Conservation (phyloP, 306 rosid genomes). For the Erythrophleum fordii region DNA sequence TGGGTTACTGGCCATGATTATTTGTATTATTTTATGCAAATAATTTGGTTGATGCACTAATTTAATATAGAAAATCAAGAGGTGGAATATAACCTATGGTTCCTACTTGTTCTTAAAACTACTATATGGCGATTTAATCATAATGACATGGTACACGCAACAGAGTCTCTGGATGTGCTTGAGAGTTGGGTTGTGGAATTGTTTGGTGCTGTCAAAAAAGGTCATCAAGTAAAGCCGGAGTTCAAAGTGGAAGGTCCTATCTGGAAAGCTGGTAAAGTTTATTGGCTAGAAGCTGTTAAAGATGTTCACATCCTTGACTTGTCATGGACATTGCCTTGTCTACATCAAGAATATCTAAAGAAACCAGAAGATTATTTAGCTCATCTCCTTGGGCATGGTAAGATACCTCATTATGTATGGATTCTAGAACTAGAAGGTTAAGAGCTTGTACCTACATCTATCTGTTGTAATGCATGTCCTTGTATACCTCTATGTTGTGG, state of each 20-base stretch:
- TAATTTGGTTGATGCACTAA: constrained; percentile 15
- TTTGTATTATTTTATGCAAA: constrained; percentile 9
- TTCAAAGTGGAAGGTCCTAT: constrained; percentile 75
- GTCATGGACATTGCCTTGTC: constrained; percentile 87
- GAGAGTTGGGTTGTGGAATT: constrained; percentile 89
- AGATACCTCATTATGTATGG: constrained; percentile 42
- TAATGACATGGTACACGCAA: constrained; percentile 35
- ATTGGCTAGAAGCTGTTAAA: constrained; percentile 87
- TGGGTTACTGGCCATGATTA: not conserved
- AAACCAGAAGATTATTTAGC: constrained; percentile 95
- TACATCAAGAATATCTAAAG: constrained; percentile 72
- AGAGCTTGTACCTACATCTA: constrained; percentile 19
- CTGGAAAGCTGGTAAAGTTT: constrained; percentile 86
- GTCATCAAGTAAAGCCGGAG: constrained; percentile 59
- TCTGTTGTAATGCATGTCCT: constrained; percentile 18
- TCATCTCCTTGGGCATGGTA: constrained; percentile 98
- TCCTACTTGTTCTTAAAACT: constrained; percentile 3
- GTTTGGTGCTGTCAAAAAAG: constrained; percentile 70
- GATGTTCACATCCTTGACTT: constrained; percentile 85
- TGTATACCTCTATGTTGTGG: not conserved
- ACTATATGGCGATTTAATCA: constrained; percentile 28
- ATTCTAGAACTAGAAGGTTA: constrained; percentile 11
- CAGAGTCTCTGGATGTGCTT: constrained; percentile 92
- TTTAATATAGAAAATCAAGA: constrained; percentile 11
- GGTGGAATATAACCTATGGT: constrained; percentile 14